Evolutionary conservation across 495 filamentous ascomycete genomes (phyloP).

Genomic region (Echria macrotheca): DNA sequence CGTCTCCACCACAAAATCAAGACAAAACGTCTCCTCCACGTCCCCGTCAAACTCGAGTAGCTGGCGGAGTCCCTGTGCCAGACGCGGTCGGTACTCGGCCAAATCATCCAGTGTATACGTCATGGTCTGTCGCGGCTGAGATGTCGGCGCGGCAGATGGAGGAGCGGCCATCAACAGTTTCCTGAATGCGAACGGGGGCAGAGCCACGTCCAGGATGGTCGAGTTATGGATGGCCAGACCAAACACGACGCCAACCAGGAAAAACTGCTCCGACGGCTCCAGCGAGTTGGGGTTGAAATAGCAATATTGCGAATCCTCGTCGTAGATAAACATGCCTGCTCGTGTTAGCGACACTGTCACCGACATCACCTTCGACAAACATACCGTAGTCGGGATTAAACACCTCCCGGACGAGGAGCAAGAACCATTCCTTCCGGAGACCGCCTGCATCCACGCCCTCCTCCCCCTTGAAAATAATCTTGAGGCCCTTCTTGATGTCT

Average conservation of each 20-base stretch:
- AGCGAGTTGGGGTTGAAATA: slow-evolving; percentile 94
- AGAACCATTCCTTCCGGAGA: slow-evolving; percentile 92
- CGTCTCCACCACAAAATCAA: slow-evolving; percentile 73
- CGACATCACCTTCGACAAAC: slow-evolving; percentile 18
- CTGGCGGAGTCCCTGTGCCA: slow-evolving; percentile 71
- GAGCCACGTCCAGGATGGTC: slow-evolving; percentile 84
- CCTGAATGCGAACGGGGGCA: slow-evolving; percentile 90
- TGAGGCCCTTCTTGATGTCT: slow-evolving; percentile 88
- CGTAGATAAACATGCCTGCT: slow-evolving; percentile 81
- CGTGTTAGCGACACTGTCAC: slow-evolving; percentile 2
- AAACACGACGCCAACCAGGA: slow-evolving; percentile 81
- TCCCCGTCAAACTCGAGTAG: slow-evolving; percentile 82
- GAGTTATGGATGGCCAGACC: slow-evolving; percentile 96
- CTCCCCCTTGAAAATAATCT: slow-evolving; percentile 82
- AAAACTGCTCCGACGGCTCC: slow-evolving; percentile 91
- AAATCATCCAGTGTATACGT: slow-evolving; percentile 78
- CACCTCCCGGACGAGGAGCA: slow-evolving; percentile 83
- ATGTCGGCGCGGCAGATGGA: slow-evolving; percentile 43
- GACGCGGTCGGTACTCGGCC: slow-evolving; percentile 71
- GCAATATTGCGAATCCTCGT: slow-evolving; percentile 89
- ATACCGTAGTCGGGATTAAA: slow-evolving; percentile 88
- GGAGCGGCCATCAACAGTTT: slow-evolving; percentile 76
- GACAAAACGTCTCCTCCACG: slow-evolving; percentile 74
- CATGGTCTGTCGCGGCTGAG: slow-evolving; percentile 55
- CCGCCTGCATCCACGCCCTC: slow-evolving; percentile 92